These are phyloP conservation scores for Forsythia viridissima DNA, from an alignment of 257 asterid genomes.

Conservation along the genomic window DNA sequence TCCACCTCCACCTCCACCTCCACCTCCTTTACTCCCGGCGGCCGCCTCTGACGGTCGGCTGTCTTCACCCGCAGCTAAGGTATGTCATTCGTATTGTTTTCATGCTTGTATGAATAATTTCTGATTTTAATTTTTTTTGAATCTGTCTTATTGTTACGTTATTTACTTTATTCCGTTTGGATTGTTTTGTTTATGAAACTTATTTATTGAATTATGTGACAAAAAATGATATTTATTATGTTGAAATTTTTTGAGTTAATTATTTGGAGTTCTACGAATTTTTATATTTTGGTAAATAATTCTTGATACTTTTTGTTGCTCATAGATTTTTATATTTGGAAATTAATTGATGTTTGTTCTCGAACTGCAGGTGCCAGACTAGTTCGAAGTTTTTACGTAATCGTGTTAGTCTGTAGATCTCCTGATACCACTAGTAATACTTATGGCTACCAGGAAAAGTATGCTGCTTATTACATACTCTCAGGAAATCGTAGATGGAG, in stretches of 20 bases:
- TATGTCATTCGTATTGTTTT: neutral
- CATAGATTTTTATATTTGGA: neutral
- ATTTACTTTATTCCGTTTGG: neutral
- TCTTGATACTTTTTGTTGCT: neutral
- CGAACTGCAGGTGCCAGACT: neutral
- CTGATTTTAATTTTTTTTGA: neutral
- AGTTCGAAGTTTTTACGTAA: neutral
- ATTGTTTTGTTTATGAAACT: neutral
- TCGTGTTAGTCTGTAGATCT: neutral
- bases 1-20: neutral
- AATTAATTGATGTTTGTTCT: neutral
- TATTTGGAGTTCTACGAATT: neutral
- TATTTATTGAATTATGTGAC: neutral
- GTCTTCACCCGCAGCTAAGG: neutral
- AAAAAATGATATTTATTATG: neutral
- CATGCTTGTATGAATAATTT: neutral
- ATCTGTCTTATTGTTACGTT: neutral
- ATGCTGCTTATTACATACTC: slow-evolving; percentile 63
- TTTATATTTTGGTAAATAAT: neutral
- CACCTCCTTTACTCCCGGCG: neutral
- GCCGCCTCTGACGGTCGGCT: neutral
- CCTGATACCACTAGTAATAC: neutral
- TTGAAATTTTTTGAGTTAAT: neutral
- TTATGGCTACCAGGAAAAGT: slow-evolving; percentile 39
- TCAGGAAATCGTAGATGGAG: slow-evolving; percentile 66